phyloP scores from a whole-genome alignment of 2,329 filamentous ascomycete species.

The Scedosporium boydii region DNA sequence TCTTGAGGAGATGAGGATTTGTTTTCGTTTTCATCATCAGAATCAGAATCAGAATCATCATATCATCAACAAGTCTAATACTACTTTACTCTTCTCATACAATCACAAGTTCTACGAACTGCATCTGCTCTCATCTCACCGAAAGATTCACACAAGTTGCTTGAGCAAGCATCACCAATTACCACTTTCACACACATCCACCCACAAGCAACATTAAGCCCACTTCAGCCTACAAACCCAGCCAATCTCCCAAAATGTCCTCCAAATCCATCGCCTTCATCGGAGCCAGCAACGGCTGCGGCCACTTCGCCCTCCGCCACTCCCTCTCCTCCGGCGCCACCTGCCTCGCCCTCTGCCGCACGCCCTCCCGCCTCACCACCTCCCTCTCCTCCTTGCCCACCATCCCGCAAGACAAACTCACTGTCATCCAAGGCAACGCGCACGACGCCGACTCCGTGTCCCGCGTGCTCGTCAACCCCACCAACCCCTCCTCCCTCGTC shows the following conservation, averaged over 20 bases:
- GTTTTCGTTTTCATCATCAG: background rate
- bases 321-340: slow-evolving; percentile 34
- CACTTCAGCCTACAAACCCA: background rate
- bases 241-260: background rate
- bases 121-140: no score
- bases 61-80: background rate
- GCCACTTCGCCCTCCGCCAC: slow-evolving; percentile 34
- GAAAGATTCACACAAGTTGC: background rate
- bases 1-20: background rate
- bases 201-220: background rate
- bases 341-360: slow-evolving; percentile 40
- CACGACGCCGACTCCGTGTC: slow-evolving; percentile 28
- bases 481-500: slow-evolving; percentile 22
- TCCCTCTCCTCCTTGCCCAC: slow-evolving; percentile 20
- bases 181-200: background rate
- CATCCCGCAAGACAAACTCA: slow-evolving; percentile 22
- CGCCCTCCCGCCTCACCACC: slow-evolving; percentile 34
- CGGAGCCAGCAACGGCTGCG: slow-evolving; percentile 41
- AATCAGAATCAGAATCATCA: background rate
- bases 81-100: background rate
- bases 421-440: slow-evolving; percentile 36
- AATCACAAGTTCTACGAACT: background rate
- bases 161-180: background rate
- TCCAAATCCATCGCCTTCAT: slow-evolving; percentile 37
- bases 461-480: slow-evolving; percentile 21